Evolutionary conservation across 768 basidiomycete species (phyloP).

Genomic region (Suillus subluteus): DNA sequence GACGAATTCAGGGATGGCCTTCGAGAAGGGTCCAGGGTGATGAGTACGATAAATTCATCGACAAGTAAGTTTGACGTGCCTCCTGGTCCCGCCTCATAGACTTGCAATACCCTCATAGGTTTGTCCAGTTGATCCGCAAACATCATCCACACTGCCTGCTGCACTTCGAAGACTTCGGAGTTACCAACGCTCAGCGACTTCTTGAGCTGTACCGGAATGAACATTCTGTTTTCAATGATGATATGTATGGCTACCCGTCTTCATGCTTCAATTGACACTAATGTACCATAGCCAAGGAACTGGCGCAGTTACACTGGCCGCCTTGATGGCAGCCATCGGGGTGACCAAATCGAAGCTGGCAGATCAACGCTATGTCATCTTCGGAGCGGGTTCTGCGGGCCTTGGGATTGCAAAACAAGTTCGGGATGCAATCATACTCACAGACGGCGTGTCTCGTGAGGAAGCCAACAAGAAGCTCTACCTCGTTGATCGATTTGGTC

Average conservation of each 20-base stretch:
- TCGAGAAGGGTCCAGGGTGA: conserved; percentile 71
- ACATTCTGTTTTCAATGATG: conserved; percentile 85
- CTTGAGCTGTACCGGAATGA: conserved; percentile 62
- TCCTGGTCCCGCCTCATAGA: neutral
- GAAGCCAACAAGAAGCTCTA: conserved; percentile 73
- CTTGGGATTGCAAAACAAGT: conserved; percentile 79
- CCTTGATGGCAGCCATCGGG: conserved; percentile 67
- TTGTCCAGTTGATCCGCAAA: conserved; percentile 78
- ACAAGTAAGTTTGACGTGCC: conserved; percentile 51
- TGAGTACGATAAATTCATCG: conserved; percentile 77
- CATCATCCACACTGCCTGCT: conserved; percentile 55
- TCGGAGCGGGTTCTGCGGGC: conserved; percentile 83
- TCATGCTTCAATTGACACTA: neutral
- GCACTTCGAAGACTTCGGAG: conserved; percentile 89
- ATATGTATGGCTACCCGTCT: conserved; percentile 55
- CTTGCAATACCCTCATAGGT: conserved; percentile 41
- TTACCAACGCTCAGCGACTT: conserved; percentile 72
- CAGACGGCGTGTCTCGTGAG: conserved; percentile 51
- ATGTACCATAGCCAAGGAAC: conserved; percentile 63
- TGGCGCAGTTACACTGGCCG: conserved; percentile 73
- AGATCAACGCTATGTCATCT: conserved; percentile 78
- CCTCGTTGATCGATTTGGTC: conserved; percentile 70
- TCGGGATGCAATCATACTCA: conserved; percentile 70
- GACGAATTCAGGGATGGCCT: conserved; percentile 63
- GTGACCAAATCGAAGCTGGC: conserved; percentile 66